phyloP scores from a whole-genome alignment of 768 basidiomycete species.

The Suillus variegatus region DNA sequence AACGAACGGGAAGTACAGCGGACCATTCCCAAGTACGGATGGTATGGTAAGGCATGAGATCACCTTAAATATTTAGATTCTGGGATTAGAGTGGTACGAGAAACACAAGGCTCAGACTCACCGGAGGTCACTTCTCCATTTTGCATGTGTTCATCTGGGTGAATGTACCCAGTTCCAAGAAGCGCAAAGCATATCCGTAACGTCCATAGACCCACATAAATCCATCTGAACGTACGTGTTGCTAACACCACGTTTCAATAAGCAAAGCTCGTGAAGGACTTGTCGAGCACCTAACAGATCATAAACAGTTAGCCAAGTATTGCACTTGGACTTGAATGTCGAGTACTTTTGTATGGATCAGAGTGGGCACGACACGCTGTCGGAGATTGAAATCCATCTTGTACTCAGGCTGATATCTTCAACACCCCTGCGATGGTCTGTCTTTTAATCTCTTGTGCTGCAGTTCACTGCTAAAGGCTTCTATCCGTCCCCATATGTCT shows the following conservation, averaged over 20 bases:
- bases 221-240: slow-evolving; percentile 17
- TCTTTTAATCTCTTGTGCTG: slow-evolving; percentile 12
- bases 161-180: slow-evolving; percentile 38
- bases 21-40: slow-evolving; percentile 41
- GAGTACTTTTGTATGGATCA: not conserved
- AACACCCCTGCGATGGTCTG: slow-evolving; percentile 25
- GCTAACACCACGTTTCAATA: slow-evolving; percentile 15
- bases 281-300: not conserved
- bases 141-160: slow-evolving; percentile 45
- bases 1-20: slow-evolving; percentile 35
- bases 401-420: not conserved
- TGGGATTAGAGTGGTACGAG: slow-evolving; percentile 10
- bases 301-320: not conserved
- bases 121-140: slow-evolving; percentile 41
- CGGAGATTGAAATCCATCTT: slow-evolving; percentile 34
- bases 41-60: slow-evolving; percentile 28
- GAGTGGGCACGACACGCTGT: not conserved
- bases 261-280: not conserved
- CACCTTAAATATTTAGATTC: slow-evolving; percentile 20
- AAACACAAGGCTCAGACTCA: slow-evolving; percentile 15
- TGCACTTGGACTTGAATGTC: not conserved
- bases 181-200: slow-evolving; percentile 33
- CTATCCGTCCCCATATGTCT: not conserved
- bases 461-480: slow-evolving; percentile 16
- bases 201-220: slow-evolving; percentile 28